Percentiles rank a stretch among this genome's conserved stretches.
phyloP scores from a whole-genome alignment of 2,329 filamentous ascomycete genomes.

The Botrytis aclada region DNA sequence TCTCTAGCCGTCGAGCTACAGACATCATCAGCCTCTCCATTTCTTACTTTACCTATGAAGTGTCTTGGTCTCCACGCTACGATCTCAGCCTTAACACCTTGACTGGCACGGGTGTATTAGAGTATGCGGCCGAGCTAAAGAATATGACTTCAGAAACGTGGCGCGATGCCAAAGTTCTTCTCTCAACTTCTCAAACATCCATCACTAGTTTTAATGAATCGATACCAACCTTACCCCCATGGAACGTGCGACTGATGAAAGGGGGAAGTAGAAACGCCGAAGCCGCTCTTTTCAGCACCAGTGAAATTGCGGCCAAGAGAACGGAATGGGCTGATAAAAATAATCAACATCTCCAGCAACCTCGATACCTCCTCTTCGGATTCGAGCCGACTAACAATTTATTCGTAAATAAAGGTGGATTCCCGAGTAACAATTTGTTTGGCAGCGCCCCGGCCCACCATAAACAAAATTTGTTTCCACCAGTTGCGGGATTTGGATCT shows the following conservation, averaged over 20 bases:
- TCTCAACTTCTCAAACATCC: slow-evolving; percentile 50
- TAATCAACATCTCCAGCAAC: slow-evolving; percentile 36
- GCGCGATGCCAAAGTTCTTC: slow-evolving; percentile 43
- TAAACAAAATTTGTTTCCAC: slow-evolving; percentile 3
- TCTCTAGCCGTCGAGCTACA: slow-evolving; percentile 26
- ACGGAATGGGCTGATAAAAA: slow-evolving; percentile 29
- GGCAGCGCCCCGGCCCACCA: background rate
- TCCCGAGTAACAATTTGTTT: background rate
- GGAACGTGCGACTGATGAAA: slow-evolving; percentile 45
- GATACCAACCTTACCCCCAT: slow-evolving; percentile 46
- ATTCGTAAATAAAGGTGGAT: slow-evolving; percentile 7
- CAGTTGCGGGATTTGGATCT: background rate
- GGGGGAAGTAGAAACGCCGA: slow-evolving; percentile 21
- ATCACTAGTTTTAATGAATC: slow-evolving; percentile 48
- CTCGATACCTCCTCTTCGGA: slow-evolving; percentile 11
- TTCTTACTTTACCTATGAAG: slow-evolving; percentile 39
- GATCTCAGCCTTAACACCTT: slow-evolving; percentile 45
- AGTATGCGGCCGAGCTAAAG: slow-evolving; percentile 53
- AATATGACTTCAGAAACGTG: slow-evolving; percentile 50
- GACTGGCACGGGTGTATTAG: slow-evolving; percentile 38
- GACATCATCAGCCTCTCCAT: slow-evolving; percentile 34
- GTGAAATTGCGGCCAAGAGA: slow-evolving; percentile 40
- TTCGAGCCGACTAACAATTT: background rate
- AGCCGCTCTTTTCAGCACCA: slow-evolving; percentile 28
- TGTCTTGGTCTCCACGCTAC: slow-evolving; percentile 48